These are phyloP conservation scores for Trichosporon faecale DNA, from an alignment of 1,284 basidiomycete genomes.

Conservation along the genomic window DNA sequence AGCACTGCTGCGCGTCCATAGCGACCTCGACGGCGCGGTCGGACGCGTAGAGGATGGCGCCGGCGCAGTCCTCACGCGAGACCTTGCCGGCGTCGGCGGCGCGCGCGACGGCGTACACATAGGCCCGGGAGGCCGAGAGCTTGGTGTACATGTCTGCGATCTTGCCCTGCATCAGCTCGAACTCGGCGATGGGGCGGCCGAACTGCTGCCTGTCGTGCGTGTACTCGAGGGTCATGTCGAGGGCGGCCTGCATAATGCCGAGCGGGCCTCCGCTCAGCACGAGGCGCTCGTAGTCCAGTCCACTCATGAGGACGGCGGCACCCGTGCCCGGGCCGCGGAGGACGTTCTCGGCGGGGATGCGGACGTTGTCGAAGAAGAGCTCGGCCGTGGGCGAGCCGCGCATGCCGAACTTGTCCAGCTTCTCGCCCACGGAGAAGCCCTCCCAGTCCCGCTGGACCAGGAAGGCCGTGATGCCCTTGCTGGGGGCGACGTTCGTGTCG, in stretches of 20 bases:
- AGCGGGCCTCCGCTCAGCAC: slow-evolving; percentile 83
- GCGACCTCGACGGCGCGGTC: slow-evolving; percentile 88
- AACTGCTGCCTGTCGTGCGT: slow-evolving; percentile 90
- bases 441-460: slow-evolving; percentile 75
- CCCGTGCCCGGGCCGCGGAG: slow-evolving; percentile 76
- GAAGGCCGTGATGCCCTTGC: slow-evolving; percentile 90
- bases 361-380: slow-evolving; percentile 85
- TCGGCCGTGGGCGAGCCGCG: slow-evolving; percentile 92
- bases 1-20: slow-evolving; percentile 82
- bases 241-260: slow-evolving; percentile 91
- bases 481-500: slow-evolving; percentile 61
- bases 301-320: slow-evolving; percentile 86
- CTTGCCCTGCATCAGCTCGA: slow-evolving; percentile 92
- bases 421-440: slow-evolving; percentile 85
- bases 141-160: slow-evolving; percentile 90
- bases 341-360: slow-evolving; percentile 82
- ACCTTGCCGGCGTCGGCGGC: slow-evolving; percentile 80
- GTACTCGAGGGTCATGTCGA: slow-evolving; percentile 83
- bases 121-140: slow-evolving; percentile 79
- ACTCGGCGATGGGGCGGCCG: slow-evolving; percentile 77
- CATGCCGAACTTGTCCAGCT: slow-evolving; percentile 95
- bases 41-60: slow-evolving; percentile 84
- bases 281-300: slow-evolving; percentile 85
- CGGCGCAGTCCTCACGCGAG: slow-evolving; percentile 87
- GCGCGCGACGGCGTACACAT: slow-evolving; percentile 87